Percentiles rank a stretch among this genome's conserved stretches.
phyloP scores from a whole-genome alignment of 495 filamentous ascomycete genomes.

The Penicillium canariense region DNA sequence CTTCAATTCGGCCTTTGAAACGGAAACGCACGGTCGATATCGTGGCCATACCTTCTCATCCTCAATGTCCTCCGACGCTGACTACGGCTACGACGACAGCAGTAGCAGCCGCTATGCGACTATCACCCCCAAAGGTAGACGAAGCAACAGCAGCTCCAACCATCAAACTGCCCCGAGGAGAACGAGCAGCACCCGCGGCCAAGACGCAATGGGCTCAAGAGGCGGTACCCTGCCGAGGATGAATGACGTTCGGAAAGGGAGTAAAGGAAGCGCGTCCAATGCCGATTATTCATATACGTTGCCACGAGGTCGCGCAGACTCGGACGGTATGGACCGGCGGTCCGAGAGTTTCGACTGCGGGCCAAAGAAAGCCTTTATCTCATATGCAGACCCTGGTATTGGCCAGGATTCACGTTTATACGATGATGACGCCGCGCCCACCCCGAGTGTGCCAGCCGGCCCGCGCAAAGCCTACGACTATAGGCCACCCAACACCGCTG shows the following conservation, averaged over 20 bases:
- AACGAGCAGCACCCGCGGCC: conserved; percentile 60
- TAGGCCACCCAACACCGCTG: conserved; percentile 44
- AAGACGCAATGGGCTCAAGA: conserved; percentile 37
- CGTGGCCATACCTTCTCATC: conserved; percentile 65
- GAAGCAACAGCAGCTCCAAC: conserved; percentile 81
- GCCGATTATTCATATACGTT: conserved; percentile 57
- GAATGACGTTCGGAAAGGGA: conserved; percentile 55
- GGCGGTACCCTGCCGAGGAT: conserved; percentile 26
- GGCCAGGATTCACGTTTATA: conserved; percentile 36
- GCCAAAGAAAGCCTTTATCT: conserved; percentile 32
- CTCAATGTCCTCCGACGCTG: conserved; percentile 71
- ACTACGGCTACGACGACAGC: conserved; percentile 64
- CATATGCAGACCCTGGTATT: conserved; percentile 22
- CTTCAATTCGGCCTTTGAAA: conserved; percentile 42
- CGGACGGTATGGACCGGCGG: conserved; percentile 52
- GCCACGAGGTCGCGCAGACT: conserved; percentile 52
- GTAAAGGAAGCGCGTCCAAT: conserved; percentile 72
- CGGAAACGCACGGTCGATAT: conserved; percentile 38
- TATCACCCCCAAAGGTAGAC: conserved; percentile 52
- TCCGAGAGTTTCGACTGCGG: conserved; percentile 80
- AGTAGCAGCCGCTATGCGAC: conserved; percentile 60
- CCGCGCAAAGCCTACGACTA: conserved; percentile 53
- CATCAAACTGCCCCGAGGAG: conserved; percentile 60
- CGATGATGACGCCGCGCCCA: conserved; percentile 80
- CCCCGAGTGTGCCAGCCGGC: conserved; percentile 79